Base-by-base conservation (phyloP, 805 yeast species). In the Candida dajiaensis region DNA sequence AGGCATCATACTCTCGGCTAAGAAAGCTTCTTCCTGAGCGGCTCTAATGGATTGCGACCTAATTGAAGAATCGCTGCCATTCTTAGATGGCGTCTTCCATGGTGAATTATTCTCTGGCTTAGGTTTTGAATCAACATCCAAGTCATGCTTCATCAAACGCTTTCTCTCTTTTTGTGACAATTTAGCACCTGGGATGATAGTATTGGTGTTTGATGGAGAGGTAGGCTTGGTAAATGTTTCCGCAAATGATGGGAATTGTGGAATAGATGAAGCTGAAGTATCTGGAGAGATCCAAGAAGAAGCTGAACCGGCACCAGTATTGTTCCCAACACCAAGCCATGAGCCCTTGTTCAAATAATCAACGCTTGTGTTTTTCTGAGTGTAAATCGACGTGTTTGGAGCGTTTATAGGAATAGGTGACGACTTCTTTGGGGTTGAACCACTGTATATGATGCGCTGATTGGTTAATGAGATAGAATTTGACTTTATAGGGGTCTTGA, bases 151-250 rank as follows among this genome's bases (percentile, higher is more conserved):
- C 54, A 69, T 68, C 51, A 70, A 53, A 48, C 67, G 71, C 57
- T 74, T 77, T 37, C 86, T 62, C 51, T 80, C 85, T 55, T 78
- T 78, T 51, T 83, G 87, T 1, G 87, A 80, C 15, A 57, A 15
- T 29, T 53, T 58, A 2, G 49, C 3, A 12, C 38, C 43, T 15
- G 50, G 42, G 16, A 12, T 45, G 8, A 54, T 28, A 15, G 57
- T 46, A 2, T 59, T 50, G 15, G 52, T 41, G 8, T 26, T 39
- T 12, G 44, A 20, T 8, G 35, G 38, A 10, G 38, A 33, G 4
- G n/a, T 20, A 33, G 20, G 20, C 11, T 33, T 33, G 20, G 36
- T 33, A 9, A 33, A n/a, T 11, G 35, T 21, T 22, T 28, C 28
- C 37, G 45, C 22, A 28, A 48, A 19, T 41, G 45, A 39, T 1